Percentiles rank a stretch among this genome's conserved stretches.
Conservation (phyloP, 1,284 basidiomycete species). For the Ceratobasidium theobromae region DNA sequence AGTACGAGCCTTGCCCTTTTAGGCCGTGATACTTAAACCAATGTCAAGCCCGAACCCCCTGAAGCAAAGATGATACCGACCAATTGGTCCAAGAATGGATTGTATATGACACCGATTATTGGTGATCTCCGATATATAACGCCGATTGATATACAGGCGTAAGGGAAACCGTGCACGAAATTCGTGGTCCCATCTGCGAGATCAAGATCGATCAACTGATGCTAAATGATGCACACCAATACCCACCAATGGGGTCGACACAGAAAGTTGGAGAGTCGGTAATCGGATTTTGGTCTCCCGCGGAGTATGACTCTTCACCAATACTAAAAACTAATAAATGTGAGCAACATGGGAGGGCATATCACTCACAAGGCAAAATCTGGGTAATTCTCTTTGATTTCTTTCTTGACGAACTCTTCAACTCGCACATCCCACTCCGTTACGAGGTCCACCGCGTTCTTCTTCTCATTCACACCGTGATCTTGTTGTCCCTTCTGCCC, state of each 20-base stretch:
- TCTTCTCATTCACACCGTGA: constrained; percentile 74
- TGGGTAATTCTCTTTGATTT: constrained; percentile 71
- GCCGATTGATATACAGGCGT: constrained; percentile 72
- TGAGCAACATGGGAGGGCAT: background rate
- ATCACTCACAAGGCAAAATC: constrained; percentile 53
- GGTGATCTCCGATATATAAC: constrained; percentile 80
- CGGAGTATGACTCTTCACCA: constrained; percentile 84
- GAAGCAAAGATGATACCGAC: constrained; percentile 45
- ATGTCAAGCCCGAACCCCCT: background rate
- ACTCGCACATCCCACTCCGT: constrained; percentile 95
- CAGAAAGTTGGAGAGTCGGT: constrained; percentile 91
- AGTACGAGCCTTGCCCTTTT: constrained; percentile 76
- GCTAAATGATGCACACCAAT: background rate
- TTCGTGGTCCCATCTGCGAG: constrained; percentile 85
- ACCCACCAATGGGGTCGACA: constrained; percentile 78
- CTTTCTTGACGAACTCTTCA: constrained; percentile 78
- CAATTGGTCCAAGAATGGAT: constrained; percentile 85
- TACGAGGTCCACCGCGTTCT: constrained; percentile 92
- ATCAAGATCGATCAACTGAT: background rate
- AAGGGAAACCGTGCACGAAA: constrained; percentile 87
- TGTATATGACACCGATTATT: constrained; percentile 87
- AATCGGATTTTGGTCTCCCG: constrained; percentile 66
- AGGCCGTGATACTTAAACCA: constrained; percentile 74
- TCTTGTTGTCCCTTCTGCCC: constrained; percentile 45
- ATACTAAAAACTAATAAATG: constrained; percentile 56